Evolutionary conservation across 2,329 filamentous ascomycete species (phyloP).

Genomic region (Raffaelea deltoideospora): DNA sequence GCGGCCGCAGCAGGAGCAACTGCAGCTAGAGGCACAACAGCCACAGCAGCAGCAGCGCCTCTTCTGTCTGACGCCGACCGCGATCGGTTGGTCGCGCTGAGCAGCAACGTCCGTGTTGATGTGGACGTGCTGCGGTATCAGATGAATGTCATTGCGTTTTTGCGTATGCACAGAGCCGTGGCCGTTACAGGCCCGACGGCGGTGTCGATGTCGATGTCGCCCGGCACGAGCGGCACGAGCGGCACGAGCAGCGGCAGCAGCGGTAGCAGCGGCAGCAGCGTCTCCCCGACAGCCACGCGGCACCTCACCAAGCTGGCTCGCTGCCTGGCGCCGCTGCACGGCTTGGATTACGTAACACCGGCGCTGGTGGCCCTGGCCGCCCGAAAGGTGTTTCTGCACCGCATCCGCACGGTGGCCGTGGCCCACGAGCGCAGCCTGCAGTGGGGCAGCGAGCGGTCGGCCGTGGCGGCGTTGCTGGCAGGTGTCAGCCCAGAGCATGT

Average conservation of each 20-base stretch:
- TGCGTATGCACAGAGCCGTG: slow-evolving; percentile 78
- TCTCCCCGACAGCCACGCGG: slow-evolving; percentile 63
- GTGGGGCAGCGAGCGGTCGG: slow-evolving; percentile 70
- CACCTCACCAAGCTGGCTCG: slow-evolving; percentile 57
- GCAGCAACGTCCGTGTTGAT: slow-evolving; percentile 45
- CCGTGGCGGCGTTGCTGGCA: slow-evolving; percentile 52
- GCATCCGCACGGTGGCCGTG: slow-evolving; percentile 49
- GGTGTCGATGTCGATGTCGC: no score
- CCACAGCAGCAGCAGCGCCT: background rate
- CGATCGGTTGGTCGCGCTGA: slow-evolving; percentile 40
- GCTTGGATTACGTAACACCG: slow-evolving; percentile 66
- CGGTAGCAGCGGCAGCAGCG: slow-evolving; percentile 30
- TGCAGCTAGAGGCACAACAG: background rate
- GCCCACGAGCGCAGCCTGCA: slow-evolving; percentile 65
- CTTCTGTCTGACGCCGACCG: slow-evolving; percentile 31
- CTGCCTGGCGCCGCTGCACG: slow-evolving; percentile 69
- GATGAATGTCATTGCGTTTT: slow-evolving; percentile 74
- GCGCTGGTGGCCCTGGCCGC: slow-evolving; percentile 70
- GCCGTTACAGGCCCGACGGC: no score
- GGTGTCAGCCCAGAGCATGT: slow-evolving; percentile 45
- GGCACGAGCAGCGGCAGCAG: background rate
- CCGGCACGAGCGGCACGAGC: no score
- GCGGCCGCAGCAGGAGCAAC: background rate
- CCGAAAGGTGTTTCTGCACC: slow-evolving; percentile 77
- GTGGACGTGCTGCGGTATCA: slow-evolving; percentile 73